A percentile compares a stretch with the other conserved stretches of the same genome.
Conservation (phyloP, 805 yeast species). For the Pichia nakasei region DNA sequence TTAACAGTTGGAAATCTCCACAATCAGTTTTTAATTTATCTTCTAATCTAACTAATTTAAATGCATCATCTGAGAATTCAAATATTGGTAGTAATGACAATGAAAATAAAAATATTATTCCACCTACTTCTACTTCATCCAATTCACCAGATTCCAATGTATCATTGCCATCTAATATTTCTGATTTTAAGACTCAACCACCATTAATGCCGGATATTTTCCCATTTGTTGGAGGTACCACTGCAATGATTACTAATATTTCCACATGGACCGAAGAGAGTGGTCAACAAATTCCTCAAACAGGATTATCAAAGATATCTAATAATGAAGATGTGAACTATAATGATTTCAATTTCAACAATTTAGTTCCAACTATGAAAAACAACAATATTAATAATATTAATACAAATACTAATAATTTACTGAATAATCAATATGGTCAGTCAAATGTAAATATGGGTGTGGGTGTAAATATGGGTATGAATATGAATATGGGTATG, state of each 20-base stretch:
- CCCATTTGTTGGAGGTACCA: conserved; percentile 39
- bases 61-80: neutral
- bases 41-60: neutral
- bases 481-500: neutral
- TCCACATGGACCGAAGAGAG: conserved; percentile 51
- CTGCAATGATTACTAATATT: conserved; percentile 52
- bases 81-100: neutral
- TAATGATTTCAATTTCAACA: conserved; percentile 1
- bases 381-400: neutral
- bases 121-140: neutral
- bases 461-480: neutral
- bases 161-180: conserved; percentile 4
- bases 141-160: neutral
- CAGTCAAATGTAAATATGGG: neutral
- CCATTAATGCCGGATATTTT: conserved; percentile 21
- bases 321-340: neutral
- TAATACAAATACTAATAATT: conserved; percentile 1
- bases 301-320: conserved; percentile 25
- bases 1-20: neutral
- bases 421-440: too few species aligned
- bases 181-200: conserved; percentile 13
- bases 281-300: conserved; percentile 33
- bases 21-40: neutral
- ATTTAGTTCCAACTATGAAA: neutral
- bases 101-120: neutral